Base-by-base conservation (phyloP, 306 rosid species). In the Canavalia ensiformis region DNA sequence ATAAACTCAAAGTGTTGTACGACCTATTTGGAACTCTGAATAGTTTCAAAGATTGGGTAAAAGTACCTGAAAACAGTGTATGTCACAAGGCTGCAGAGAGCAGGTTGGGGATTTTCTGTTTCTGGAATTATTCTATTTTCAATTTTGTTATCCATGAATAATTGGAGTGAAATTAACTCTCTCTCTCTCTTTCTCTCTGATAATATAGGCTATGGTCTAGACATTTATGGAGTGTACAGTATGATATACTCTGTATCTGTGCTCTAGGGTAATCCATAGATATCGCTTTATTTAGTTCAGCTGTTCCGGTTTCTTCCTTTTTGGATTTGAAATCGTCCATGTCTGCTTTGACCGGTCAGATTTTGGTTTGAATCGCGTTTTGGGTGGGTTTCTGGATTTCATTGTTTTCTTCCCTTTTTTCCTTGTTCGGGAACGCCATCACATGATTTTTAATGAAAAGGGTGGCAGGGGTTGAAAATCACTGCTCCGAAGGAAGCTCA, bases 61-160 rank as follows among this genome's bases (percentile, higher is more conserved):
- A 49, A 69, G 72, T 67, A 49, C 59, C 75, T 30, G 59, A 69
- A 49, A 47, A 30, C 74, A 69, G 59, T 69, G 44, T 68, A 8
- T 29, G 9, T 67, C 37, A n/a, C 52, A 37, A 67, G 10, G 54
- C 30, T 46, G 42, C 41, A 68, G 56, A 28, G 39, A 45, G 35
- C 55, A 45, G 47, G 55, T 46, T 67, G 54, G 18, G 1, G 52
- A 51, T 0, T 42, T 67, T 10, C 72, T 67, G 72, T 44, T 67
- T 44, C 18, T 67, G 52, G 72, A 67, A 67, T 67, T 67, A 25
- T 67, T 67, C 72, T 39, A 0, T 41, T 65, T 13, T 65, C 51
- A 1, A 7, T 18, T 2, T 39, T 65, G 6, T 67, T 42, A 35
- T 42, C 13, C 33, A 1, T 66, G 7, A 18, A 41, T 7, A 39